Evolutionary conservation across 1,139 yeast genomes (phyloP).

Genomic region (Pichia cactophila): DNA sequence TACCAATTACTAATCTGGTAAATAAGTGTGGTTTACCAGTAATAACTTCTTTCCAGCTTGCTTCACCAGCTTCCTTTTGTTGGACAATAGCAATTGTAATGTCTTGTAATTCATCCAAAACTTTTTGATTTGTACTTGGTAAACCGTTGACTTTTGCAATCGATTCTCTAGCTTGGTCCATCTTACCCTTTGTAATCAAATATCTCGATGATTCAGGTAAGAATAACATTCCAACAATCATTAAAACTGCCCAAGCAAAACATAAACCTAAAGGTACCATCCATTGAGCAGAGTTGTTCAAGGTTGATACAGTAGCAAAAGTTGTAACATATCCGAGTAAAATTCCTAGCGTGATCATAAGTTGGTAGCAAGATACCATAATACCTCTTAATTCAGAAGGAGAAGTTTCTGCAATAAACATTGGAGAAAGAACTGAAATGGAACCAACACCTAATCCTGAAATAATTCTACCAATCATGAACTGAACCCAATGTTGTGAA

Average conservation of each 20-base stretch:
- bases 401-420: conserved; percentile 59
- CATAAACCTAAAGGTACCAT: conserved; percentile 56
- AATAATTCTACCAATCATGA: conserved; percentile 53
- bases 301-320: conserved; percentile 43
- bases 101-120: conserved; percentile 49
- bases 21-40: conserved; percentile 60
- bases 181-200: conserved; percentile 43
- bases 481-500: conserved; percentile 44
- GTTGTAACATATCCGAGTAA: conserved; percentile 57
- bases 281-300: conserved; percentile 48
- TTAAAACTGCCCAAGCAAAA: conserved; percentile 40
- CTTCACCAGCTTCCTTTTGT: conserved; percentile 55
- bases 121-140: conserved; percentile 48
- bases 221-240: conserved; percentile 47
- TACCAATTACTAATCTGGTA: conserved; percentile 57
- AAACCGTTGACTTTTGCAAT: conserved; percentile 58
- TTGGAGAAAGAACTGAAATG: conserved; percentile 54
- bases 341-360: conserved; percentile 57
- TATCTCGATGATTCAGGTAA: conserved; percentile 79
- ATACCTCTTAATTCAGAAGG: conserved; percentile 67
- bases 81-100: conserved; percentile 56
- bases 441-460: conserved; percentile 64
- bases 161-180: conserved; percentile 53
- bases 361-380: conserved; percentile 57
- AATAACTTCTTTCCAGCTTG: conserved; percentile 57